Evolutionary conservation across 129 eudicot species (phyloP).

Genomic region (Sambucus nigra): DNA sequence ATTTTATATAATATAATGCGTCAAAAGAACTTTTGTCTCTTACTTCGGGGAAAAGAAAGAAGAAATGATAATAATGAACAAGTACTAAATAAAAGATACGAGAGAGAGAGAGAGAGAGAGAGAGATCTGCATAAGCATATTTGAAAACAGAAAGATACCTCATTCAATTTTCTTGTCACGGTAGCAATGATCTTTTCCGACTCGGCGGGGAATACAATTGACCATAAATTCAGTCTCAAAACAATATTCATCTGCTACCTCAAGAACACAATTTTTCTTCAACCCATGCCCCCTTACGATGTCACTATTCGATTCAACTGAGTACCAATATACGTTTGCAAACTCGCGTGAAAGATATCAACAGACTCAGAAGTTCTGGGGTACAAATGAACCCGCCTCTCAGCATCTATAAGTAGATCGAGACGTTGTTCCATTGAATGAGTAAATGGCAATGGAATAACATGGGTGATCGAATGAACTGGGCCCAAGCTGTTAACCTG

Average conservation of each 20-base stretch:
- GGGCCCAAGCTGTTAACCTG: conserved; percentile 31
- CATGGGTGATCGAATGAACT: conserved; percentile 59
- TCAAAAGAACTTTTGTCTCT: too few species aligned
- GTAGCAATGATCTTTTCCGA: conserved; percentile 83
- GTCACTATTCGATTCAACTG: conserved; percentile 57
- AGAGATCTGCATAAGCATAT: too few species aligned
- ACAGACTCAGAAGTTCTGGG: conserved; percentile 77
- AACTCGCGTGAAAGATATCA: conserved; percentile 52
- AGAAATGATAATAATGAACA: not conserved
- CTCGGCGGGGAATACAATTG: conserved; percentile 83
- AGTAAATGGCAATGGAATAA: conserved; percentile 67
- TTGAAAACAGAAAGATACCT: conserved; percentile 34
- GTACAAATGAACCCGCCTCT: conserved; percentile 54
- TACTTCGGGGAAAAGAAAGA: too few species aligned
- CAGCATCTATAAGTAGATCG: conserved; percentile 66
- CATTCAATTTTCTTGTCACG: conserved; percentile 59
- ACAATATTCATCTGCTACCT: conserved; percentile 46
- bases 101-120: too few species aligned
- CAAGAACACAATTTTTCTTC: conserved; percentile 36
- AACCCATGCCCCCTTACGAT: conserved; percentile 64
- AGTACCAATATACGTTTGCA: conserved; percentile 78
- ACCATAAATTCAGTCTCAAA: conserved; percentile 68
- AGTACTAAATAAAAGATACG: not conserved
- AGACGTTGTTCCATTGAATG: conserved; percentile 78
- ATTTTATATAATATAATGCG: too few species aligned